Conservation (phyloP, 2,329 filamentous ascomycete species). For the Alternaria metachromatica region DNA sequence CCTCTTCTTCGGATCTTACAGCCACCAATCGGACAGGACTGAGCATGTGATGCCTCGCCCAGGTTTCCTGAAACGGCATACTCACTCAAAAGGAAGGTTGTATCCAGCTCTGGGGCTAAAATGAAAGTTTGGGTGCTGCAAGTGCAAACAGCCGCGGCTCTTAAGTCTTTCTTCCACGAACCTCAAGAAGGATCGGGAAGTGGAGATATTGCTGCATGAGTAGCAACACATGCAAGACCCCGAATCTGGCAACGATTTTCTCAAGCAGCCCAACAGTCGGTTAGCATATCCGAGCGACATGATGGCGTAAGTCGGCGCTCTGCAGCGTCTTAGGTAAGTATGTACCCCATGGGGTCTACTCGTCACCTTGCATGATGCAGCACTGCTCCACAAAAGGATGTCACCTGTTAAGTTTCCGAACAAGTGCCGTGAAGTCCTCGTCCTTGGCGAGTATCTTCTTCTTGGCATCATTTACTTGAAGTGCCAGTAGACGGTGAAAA, state of each 20-base stretch:
- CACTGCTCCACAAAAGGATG: background rate
- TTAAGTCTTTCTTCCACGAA: background rate
- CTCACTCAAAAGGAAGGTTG: background rate
- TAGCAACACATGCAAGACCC: background rate
- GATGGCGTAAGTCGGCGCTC: background rate
- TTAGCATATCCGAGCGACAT: background rate
- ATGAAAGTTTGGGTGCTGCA: background rate
- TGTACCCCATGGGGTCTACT: background rate
- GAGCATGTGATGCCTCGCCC: background rate
- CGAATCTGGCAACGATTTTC: background rate
- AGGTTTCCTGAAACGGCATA: background rate
- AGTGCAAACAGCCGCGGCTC: slow-evolving; percentile 9
- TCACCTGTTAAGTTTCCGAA: background rate
- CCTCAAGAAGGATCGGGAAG: background rate
- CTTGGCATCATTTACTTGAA: slow-evolving; percentile 11
- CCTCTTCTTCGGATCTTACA: background rate
- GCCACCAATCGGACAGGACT: background rate
- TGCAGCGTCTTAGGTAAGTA: background rate
- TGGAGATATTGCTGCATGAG: background rate
- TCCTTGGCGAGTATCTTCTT: background rate
- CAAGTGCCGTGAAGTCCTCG: background rate
- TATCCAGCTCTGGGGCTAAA: background rate
- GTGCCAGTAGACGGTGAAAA: background rate
- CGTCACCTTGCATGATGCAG: background rate
- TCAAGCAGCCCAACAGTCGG: background rate